Evolutionary conservation across 352 stramenopile species (phyloP).

Genomic region (Hyaloperonospora brassicae): DNA sequence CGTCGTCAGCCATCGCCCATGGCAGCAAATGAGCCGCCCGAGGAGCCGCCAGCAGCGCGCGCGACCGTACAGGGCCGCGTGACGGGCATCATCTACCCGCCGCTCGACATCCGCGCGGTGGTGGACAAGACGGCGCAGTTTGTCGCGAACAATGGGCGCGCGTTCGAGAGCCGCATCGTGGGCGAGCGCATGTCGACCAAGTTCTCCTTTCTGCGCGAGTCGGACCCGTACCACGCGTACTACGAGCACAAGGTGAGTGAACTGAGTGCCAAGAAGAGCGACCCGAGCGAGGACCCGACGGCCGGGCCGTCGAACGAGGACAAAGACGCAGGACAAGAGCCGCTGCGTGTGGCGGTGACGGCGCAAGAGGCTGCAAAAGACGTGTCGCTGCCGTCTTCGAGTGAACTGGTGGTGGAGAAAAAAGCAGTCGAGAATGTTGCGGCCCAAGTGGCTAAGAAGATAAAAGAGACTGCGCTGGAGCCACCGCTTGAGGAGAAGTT

Average conservation of each 20-base stretch:
- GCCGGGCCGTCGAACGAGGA: slow-evolving; percentile 14
- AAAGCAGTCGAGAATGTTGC: slow-evolving; percentile 77
- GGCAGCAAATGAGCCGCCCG: too few relatives aligned
- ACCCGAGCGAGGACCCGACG: slow-evolving; percentile 4
- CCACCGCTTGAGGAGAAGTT: slow-evolving; percentile 65
- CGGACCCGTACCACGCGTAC: slow-evolving; percentile 96
- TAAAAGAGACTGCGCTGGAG: slow-evolving; percentile 81
- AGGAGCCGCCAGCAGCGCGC: slow-evolving; percentile 17
- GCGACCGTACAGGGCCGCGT: slow-evolving; percentile 63
- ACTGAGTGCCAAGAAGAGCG: slow-evolving; percentile 48
- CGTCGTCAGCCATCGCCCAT: too few relatives aligned
- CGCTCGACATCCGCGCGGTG: slow-evolving; percentile 95
- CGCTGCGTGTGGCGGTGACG: slow-evolving; percentile 7
- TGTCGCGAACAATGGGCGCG: slow-evolving; percentile 95
- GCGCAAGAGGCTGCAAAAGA: slow-evolving; percentile 15
- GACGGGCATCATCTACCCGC: slow-evolving; percentile 93
- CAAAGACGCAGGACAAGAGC: slow-evolving; percentile 10
- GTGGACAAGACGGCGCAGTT: slow-evolving; percentile 98
- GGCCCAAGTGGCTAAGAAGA: slow-evolving; percentile 85
- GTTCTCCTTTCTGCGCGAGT: slow-evolving; percentile 94
- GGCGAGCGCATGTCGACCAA: slow-evolving; percentile 93
- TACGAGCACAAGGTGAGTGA: slow-evolving; percentile 95
- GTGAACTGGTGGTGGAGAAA: slow-evolving; percentile 73
- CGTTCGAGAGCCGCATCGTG: slow-evolving; percentile 96
- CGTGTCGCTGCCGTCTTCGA: slow-evolving; percentile 23